Base-by-base conservation (phyloP, 2,329 filamentous ascomycete genomes). In the Albophoma yamanashiensis region DNA sequence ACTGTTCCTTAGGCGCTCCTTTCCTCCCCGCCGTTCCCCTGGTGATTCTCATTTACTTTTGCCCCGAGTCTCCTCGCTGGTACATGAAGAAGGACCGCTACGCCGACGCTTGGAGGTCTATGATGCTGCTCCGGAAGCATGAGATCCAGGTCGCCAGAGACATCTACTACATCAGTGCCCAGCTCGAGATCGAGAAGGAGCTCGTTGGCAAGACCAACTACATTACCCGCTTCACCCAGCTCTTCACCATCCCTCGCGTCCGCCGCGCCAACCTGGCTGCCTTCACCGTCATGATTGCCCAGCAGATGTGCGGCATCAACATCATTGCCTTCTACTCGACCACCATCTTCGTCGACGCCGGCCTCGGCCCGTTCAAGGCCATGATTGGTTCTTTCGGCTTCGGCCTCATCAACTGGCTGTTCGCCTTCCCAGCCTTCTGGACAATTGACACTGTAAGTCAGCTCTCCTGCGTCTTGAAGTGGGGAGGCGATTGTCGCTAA, bases 271-370 rank as follows among this genome's bases (percentile, higher is more conserved):
- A 85, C 20, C 79, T 89, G 55, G 91, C 90, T 14, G 89, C 89
- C 1, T 89, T 87, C 66, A 86, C 85, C 2, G 89, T 94, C 68
- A 95, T 95, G 90, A 84, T 89, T 70, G 85, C 85, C 3, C 86
- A 89, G 72, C 86, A 89, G 73, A 85, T 89, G 80, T 88, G 85
- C 66, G 81, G 64, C 27, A 67, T 88, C 73, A 89, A 89, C 69
- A 88, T 89, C 63, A 87, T 90, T 61, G 85, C 87, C 1, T 91
- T 91, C 71, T 91, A 91, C 73, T 87, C 83, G 0, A 86, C 83
- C 1, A 86, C 84, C 11, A 77, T 85, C 55, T 85, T 85, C 70
- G 67, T 72, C 47, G 71, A 87, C 1, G 82, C 86, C 7, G 84
- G 84, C 20, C 81, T 84, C 57, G 70, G 62, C 47, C 73, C 79